Evolutionary conservation across 768 basidiomycete genomes (phyloP).

Genomic region (Mycena galopus): DNA sequence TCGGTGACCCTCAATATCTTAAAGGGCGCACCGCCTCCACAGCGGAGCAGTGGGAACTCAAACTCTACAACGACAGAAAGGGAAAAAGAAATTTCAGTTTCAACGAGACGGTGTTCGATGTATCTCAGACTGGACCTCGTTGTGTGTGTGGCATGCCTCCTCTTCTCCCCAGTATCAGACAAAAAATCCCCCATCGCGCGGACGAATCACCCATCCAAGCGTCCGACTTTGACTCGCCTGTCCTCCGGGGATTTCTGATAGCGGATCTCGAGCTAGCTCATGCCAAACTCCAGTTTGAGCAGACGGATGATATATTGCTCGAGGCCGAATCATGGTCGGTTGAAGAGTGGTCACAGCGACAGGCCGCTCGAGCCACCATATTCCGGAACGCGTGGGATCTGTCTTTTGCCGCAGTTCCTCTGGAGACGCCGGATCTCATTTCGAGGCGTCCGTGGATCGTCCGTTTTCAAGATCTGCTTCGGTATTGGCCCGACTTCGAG

Average conservation of each 20-base stretch:
- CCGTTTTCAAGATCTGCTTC: slow-evolving; percentile 13
- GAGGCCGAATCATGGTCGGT: background rate
- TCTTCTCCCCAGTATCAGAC: background rate
- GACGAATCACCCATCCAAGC: slow-evolving; percentile 19
- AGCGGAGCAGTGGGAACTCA: slow-evolving; percentile 23
- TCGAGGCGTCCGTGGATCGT: slow-evolving; percentile 18
- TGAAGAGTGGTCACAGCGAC: background rate
- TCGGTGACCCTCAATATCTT: background rate
- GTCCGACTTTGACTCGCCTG: slow-evolving; percentile 24
- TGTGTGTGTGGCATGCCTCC: slow-evolving; percentile 22
- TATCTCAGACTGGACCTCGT: background rate
- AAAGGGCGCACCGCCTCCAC: background rate
- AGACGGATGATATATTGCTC: slow-evolving; percentile 26
- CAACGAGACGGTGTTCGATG: background rate
- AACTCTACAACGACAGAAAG: slow-evolving; percentile 19
- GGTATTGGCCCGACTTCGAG: slow-evolving; percentile 20
- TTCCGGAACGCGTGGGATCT: slow-evolving; percentile 22
- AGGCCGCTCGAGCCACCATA: slow-evolving; percentile 2
- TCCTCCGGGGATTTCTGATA: slow-evolving; percentile 20
- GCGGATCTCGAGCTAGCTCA: slow-evolving; percentile 23
- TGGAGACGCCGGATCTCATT: slow-evolving; percentile 8
- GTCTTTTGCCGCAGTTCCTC: slow-evolving; percentile 17
- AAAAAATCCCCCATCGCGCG: slow-evolving; percentile 4
- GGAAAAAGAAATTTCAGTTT: background rate
- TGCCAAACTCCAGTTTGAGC: slow-evolving; percentile 30